A percentile compares a stretch with the other conserved stretches of the same genome.
Evolutionary conservation across 2,329 filamentous ascomycete genomes (phyloP).

Genomic region (Fusarium concolor): DNA sequence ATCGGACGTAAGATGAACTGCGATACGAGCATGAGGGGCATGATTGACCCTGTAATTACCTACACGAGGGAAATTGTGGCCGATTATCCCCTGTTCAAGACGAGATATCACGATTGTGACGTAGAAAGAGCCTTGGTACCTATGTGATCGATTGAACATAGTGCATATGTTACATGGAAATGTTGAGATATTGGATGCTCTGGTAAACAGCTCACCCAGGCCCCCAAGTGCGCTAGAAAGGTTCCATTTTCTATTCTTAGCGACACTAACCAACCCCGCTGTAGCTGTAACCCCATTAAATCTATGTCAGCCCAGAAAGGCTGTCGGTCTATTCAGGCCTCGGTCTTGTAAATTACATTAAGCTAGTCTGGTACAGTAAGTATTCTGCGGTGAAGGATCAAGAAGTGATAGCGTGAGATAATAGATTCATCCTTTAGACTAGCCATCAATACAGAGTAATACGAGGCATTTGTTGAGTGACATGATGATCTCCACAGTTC

Average conservation of each 20-base stretch:
- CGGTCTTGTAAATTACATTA: neutral
- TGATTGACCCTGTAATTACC: constrained; percentile 2
- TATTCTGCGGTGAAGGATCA: constrained; percentile 13
- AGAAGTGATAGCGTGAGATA: neutral
- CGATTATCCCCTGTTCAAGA: neutral
- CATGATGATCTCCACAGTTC: constrained; percentile 4
- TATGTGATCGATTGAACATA: neutral
- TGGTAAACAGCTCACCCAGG: neutral
- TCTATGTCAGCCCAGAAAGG: constrained; percentile 26
- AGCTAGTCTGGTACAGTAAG: no score
- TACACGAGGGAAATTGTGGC: constrained; percentile 23
- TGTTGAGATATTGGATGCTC: neutral
- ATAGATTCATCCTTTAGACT: no score
- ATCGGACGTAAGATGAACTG: neutral
- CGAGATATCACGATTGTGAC: constrained; percentile 15
- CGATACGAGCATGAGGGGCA: constrained; percentile 18
- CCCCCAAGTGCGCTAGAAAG: constrained; percentile 11
- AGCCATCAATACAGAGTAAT: neutral
- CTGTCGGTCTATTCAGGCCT: constrained; percentile 14
- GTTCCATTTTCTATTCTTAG: constrained; percentile 29
- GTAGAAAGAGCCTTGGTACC: neutral
- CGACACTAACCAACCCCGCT: constrained; percentile 28
- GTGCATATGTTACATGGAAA: neutral
- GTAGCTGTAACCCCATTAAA: neutral
- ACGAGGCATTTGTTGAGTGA: neutral